phyloP scores from a whole-genome alignment of 495 filamentous ascomycete genomes.

The Penicillium arizonense region DNA sequence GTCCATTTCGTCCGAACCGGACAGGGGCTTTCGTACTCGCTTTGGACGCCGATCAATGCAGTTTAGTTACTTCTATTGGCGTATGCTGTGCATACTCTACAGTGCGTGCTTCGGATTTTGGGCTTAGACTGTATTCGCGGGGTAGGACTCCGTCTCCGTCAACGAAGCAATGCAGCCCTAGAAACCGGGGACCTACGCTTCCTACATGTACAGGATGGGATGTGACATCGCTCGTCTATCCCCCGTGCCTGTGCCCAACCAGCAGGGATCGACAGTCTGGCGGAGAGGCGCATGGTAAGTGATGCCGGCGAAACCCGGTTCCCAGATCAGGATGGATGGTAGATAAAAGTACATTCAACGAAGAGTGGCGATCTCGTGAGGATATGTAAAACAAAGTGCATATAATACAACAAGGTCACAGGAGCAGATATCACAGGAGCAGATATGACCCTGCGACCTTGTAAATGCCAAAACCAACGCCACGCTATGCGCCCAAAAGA shows the following conservation, averaged over 20 bases:
- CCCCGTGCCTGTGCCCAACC: neutral
- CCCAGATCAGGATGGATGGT: neutral
- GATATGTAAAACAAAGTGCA: constrained; percentile 34
- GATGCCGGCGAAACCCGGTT: neutral
- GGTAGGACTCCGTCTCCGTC: neutral
- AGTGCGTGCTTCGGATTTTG: too few species aligned
- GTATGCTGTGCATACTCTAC: neutral
- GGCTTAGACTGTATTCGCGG: neutral
- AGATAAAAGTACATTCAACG: constrained; percentile 27
- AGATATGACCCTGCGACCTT: constrained; percentile 15
- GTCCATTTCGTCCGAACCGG: constrained; percentile 10
- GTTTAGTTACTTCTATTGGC: neutral
- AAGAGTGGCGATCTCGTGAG: constrained; percentile 45
- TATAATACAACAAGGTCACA: constrained; percentile 24
- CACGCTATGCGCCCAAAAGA: constrained; percentile 46
- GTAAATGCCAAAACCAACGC: constrained; percentile 40
- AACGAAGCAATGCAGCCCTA: too few species aligned
- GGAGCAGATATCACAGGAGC: neutral
- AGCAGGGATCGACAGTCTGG: constrained; percentile 13
- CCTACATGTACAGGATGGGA: neutral
- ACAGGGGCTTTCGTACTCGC: neutral
- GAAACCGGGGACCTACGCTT: neutral
- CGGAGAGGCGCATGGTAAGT: neutral
- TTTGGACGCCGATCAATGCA: neutral
- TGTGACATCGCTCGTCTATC: neutral